Conservation (phyloP, 225 moss, liverwort and hornwort genomes). For the Pseudisothecium myosuroides region DNA sequence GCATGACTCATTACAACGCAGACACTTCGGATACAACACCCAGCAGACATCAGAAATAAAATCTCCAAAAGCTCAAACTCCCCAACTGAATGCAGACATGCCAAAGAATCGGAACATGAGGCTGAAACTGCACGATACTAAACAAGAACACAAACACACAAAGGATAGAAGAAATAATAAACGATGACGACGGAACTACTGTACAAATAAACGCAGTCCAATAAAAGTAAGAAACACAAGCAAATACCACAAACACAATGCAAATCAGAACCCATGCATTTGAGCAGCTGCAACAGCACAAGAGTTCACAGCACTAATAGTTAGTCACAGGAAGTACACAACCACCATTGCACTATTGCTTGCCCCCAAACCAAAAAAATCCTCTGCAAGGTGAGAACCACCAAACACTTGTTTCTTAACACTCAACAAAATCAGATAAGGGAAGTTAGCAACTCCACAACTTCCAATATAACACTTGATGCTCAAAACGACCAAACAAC, state of each 20-base stretch:
- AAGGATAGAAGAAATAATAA: too few relatives aligned
- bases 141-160: background rate
- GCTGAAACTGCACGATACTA: background rate
- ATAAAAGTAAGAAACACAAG: background rate
- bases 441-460: background rate
- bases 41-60: background rate
- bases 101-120: too few relatives aligned
- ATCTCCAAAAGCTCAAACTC: too few relatives aligned
- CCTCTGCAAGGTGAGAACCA: too few relatives aligned
- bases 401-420: too few relatives aligned
- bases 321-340: too few relatives aligned
- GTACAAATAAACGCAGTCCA: background rate
- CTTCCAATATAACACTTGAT: too few relatives aligned
- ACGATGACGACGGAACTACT: background rate
- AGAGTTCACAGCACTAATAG: too few relatives aligned
- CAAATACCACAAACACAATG: too few relatives aligned
- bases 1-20: too few relatives aligned
- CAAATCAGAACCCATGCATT: background rate
- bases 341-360: background rate
- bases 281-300: accelerated
- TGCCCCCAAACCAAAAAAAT: too few relatives aligned
- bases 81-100: background rate
- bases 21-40: too few relatives aligned
- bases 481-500: background rate
- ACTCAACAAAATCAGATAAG: background rate